A percentile compares a stretch with the other conserved stretches of the same genome.
These are phyloP conservation scores for Mychonastes homosphaera DNA, from an alignment of 139 green algal species.

Conservation along the genomic window DNA sequence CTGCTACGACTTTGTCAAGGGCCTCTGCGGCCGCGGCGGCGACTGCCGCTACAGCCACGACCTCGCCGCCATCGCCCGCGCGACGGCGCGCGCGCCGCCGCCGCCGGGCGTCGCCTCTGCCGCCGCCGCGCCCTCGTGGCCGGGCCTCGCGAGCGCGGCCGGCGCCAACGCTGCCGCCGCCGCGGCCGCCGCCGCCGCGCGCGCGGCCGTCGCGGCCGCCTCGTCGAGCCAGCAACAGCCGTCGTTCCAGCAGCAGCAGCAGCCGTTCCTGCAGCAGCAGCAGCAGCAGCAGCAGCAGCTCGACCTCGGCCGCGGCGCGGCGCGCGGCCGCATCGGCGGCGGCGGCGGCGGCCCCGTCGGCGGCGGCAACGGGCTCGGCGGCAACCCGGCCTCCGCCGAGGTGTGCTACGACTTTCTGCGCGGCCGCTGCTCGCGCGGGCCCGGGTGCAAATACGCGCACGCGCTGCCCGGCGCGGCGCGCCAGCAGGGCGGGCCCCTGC, in stretches of 20 bases:
- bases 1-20: slow-evolving; percentile 86
- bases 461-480: neutral
- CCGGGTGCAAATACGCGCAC: slow-evolving; percentile 70
- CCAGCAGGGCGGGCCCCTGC: neutral
- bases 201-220: no score
- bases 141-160: no score
- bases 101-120: no score
- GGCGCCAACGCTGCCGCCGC: no score
- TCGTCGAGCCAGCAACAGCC: no score
- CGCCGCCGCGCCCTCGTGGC: no score
- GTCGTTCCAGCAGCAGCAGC: no score
- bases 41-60: slow-evolving; percentile 76
- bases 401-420: slow-evolving; percentile 55
- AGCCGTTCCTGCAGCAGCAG: neutral
- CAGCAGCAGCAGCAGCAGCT: neutral
- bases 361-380: no score
- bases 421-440: slow-evolving; percentile 55
- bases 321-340: no score
- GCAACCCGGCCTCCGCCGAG: slow-evolving; percentile 21
- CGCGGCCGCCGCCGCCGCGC: no score
- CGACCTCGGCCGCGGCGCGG: neutral
- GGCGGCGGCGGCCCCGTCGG: no score
- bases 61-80: slow-evolving; percentile 44
- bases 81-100: slow-evolving; percentile 28
- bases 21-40: slow-evolving; percentile 48